Base-by-base conservation (phyloP, 345 rosid genomes). In the Linum usitatissimum region DNA sequence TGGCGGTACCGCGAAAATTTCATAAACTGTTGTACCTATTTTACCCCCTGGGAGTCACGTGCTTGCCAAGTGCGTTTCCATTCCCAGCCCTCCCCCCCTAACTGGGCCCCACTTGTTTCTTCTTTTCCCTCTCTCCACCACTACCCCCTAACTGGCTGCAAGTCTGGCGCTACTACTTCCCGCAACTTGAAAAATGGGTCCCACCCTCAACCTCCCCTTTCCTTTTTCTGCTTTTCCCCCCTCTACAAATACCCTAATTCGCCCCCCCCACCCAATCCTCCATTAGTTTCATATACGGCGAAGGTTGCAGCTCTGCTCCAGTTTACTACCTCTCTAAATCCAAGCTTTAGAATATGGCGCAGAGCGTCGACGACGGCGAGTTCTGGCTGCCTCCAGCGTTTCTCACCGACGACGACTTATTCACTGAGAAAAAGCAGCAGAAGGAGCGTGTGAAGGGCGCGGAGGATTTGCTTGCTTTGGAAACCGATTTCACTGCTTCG, bases 311-410 rank as follows among this genome's bases (percentile, higher is more conserved):
- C 17, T 4, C 15, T 3, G 14, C 10, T 17, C 0, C 51, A 23
- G 28, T 23, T 23, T 0, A 2, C 28, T 23, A 23, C 28, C 51
- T 45, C 51, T 15, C 30, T 19, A n/a, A 23, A 12, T 18, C 8
- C 18, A 12, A 6, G 30, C 30, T 60, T 18, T 13, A 2, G 6
- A 60, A 12, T 20, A 91, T 88, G 98, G 88, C 84, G 6, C 79
- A 81, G 40, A 70, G 71, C 55, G 38, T 86, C 0, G 74, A 84
- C 65, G 85, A 85, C 68, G 91, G 82, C 2, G 89, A 81, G 84
- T 84, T 80, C 65, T 80, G 83, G 83, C 83, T 92, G 59, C 98
- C 93, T 3, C 72, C 91, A 0, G 74, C 81, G 82, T 87, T 92
- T 66, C 84, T 89, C 2, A 67, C 80, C 1, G 97, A 85, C 73